phyloP scores from a whole-genome alignment of 2,329 filamentous ascomycete genomes.

The Ophiocordyceps camponoti-leonardi region DNA sequence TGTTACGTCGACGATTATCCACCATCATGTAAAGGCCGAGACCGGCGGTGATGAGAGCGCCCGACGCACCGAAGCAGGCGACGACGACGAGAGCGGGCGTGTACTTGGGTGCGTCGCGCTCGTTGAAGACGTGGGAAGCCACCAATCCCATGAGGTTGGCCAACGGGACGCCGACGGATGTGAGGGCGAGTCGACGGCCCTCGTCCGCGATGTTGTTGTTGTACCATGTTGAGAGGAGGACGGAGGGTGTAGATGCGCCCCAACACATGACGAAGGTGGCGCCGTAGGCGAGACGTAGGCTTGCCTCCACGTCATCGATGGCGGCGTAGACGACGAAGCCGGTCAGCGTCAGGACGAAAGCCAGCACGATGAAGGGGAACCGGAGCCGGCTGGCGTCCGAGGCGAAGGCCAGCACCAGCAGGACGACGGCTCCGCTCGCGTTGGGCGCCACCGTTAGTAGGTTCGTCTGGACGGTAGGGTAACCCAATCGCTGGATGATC shows the following conservation, averaged over 20 bases:
- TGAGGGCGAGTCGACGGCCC: constrained; percentile 51
- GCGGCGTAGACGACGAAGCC: constrained; percentile 67
- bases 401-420: constrained; percentile 54
- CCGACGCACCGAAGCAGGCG: constrained; percentile 44
- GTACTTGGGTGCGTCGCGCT: constrained; percentile 48
- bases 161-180: constrained; percentile 54
- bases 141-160: constrained; percentile 66
- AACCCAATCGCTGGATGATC: constrained; percentile 32
- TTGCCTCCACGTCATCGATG: constrained; percentile 42
- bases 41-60: constrained; percentile 33
- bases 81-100: constrained; percentile 47
- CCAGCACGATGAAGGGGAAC: constrained; percentile 58
- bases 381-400: constrained; percentile 50
- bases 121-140: constrained; percentile 49
- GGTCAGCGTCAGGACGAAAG: constrained; percentile 56
- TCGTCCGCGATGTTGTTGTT: constrained; percentile 75
- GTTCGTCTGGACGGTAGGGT: constrained; percentile 44
- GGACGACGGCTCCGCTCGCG: constrained; percentile 52
- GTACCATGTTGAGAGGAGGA: constrained; percentile 50
- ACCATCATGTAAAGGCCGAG: constrained; percentile 46
- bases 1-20: constrained; percentile 34
- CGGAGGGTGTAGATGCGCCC: constrained; percentile 59
- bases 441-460: constrained; percentile 72
- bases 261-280: constrained; percentile 72
- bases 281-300: constrained; percentile 54